Evolutionary conservation across 108 stramenopile species (phyloP).

Genomic region (Nitzschia inconspicua): DNA sequence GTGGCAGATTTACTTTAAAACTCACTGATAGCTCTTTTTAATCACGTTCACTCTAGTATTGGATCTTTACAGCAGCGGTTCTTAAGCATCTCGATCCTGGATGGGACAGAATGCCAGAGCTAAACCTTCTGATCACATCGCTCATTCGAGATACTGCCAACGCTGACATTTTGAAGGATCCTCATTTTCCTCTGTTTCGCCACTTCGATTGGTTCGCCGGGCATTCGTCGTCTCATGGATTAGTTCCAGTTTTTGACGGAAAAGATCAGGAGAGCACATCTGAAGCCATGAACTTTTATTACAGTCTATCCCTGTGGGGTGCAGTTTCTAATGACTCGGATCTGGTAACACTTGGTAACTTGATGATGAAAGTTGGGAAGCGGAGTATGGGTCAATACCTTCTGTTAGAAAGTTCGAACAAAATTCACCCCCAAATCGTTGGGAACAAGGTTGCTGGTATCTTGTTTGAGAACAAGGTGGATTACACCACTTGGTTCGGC

Average conservation of each 20-base stretch:
- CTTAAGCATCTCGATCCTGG: neutral
- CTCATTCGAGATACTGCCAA: conserved; percentile 7
- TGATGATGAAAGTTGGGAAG: conserved; percentile 1
- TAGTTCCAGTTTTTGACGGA: conserved; percentile 1
- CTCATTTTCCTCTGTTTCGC: conserved; percentile 3
- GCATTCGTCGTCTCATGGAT: conserved; percentile 6
- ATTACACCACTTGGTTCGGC: neutral
- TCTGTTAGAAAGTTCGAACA: neutral
- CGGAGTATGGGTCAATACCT: neutral
- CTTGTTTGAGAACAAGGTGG: conserved; percentile 1
- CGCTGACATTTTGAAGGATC: conserved; percentile 2
- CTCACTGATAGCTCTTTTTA: too few species aligned
- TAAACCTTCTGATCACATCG: neutral
- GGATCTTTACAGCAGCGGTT: neutral
- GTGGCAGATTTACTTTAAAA: too few species aligned
- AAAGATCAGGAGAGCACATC: conserved; percentile 11
- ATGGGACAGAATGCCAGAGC: neutral
- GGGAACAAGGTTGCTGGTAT: neutral
- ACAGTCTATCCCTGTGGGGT: conserved; percentile 7
- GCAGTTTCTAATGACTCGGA: neutral
- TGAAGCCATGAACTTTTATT: conserved; percentile 10
- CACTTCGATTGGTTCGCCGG: conserved; percentile 10
- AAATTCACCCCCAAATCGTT: neutral
- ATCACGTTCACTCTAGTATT: too few species aligned
- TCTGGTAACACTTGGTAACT: neutral